Conservation (phyloP, 257 asterid genomes). For the Plantago ovata region DNA sequence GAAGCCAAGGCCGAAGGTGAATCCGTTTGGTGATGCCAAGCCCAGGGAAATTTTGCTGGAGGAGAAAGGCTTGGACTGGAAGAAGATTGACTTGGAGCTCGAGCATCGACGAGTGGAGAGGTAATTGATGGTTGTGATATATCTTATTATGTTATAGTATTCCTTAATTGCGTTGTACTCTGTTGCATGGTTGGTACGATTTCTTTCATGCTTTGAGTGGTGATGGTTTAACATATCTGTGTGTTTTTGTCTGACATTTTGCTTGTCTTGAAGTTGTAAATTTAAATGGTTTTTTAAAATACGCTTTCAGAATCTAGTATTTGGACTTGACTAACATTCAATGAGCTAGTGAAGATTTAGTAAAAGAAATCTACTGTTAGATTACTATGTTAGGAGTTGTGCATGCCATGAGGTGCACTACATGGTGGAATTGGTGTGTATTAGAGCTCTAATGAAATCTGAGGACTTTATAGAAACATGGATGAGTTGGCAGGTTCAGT, state of each 20-base stretch:
- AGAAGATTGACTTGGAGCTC: slow-evolving; percentile 82
- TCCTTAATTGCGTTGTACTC: neutral
- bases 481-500: too few species aligned
- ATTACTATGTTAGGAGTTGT: neutral
- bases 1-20: slow-evolving; percentile 76
- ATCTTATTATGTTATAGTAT: neutral
- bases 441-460: neutral
- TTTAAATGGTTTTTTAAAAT: neutral
- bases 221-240: neutral
- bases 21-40: slow-evolving; percentile 95
- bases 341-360: neutral
- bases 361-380: neutral
- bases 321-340: neutral
- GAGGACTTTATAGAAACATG: too few species aligned
- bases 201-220: neutral
- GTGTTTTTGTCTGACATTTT: slow-evolving; percentile 4
- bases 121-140: slow-evolving; percentile 29
- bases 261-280: neutral
- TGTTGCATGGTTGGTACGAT: too few species aligned
- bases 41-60: slow-evolving; percentile 95
- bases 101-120: slow-evolving; percentile 79
- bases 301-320: neutral
- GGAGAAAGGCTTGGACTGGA: slow-evolving; percentile 96
- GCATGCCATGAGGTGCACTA: neutral
- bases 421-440: neutral